Conservation (phyloP, 805 yeast genomes). For the Maudiozyma serrabonitensis region DNA sequence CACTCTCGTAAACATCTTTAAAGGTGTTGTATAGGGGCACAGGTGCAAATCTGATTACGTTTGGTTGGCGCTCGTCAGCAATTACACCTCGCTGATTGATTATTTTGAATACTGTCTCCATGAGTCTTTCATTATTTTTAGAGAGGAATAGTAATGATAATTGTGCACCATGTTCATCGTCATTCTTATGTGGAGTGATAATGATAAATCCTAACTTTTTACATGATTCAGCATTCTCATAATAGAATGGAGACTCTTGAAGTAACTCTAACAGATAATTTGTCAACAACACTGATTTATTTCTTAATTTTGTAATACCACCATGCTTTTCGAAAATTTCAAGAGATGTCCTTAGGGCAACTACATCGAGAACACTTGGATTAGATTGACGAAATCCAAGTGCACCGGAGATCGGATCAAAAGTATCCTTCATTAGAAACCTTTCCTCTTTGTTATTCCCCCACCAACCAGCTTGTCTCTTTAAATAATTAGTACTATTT, state of each 20-base stretch:
- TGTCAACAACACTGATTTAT: slow-evolving; percentile 51
- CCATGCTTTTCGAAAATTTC: slow-evolving; percentile 51
- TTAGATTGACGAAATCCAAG: slow-evolving; percentile 83
- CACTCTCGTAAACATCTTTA: slow-evolving; percentile 46
- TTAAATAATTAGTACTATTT: slow-evolving; percentile 27
- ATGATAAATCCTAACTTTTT: slow-evolving; percentile 39
- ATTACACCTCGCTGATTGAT: slow-evolving; percentile 53
- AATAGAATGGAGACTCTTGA: slow-evolving; percentile 36
- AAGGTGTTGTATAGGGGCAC: slow-evolving; percentile 74
- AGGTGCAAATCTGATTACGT: slow-evolving; percentile 86
- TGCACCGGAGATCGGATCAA: slow-evolving; percentile 79
- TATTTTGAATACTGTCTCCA: slow-evolving; percentile 34
- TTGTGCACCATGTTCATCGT: slow-evolving; percentile 67
- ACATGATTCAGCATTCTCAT: slow-evolving; percentile 2
- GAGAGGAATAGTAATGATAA: slow-evolving; percentile 62
- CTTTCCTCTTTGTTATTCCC: slow-evolving; percentile 66
- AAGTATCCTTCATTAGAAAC: slow-evolving; percentile 69
- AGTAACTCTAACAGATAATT: slow-evolving; percentile 43
- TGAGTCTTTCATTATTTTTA: slow-evolving; percentile 38
- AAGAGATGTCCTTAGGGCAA: slow-evolving; percentile 57
- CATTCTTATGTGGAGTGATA: slow-evolving; percentile 55
- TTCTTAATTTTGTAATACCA: slow-evolving; percentile 50
- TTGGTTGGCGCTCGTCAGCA: slow-evolving; percentile 84
- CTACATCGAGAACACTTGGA: slow-evolving; percentile 81
- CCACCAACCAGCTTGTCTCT: slow-evolving; percentile 96